These are phyloP conservation scores for Iberis pinnata DNA, from an alignment of 345 rosid genomes.

Conservation along the genomic window DNA sequence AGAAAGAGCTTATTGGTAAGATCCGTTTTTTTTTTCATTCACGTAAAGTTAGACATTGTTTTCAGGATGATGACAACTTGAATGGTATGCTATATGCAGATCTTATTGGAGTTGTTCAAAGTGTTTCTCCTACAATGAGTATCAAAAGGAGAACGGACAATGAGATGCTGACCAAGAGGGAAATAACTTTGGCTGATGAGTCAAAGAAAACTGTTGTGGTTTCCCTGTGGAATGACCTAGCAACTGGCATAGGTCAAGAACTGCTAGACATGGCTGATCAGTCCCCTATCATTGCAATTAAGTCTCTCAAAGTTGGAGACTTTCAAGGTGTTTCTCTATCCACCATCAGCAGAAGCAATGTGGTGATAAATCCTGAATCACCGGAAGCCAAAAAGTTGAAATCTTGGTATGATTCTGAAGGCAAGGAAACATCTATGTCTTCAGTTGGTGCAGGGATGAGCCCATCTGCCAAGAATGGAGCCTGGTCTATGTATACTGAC, in stretches of 20 bases:
- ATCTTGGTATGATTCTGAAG: conserved; percentile 83
- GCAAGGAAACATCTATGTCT: conserved; percentile 68
- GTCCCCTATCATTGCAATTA: conserved; percentile 68
- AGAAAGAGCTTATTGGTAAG: conserved; percentile 79
- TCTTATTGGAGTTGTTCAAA: conserved; percentile 84
- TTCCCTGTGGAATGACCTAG: conserved; percentile 87
- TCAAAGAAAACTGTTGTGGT: conserved; percentile 79
- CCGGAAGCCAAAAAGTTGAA: conserved; percentile 67
- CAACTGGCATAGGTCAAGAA: conserved; percentile 68
- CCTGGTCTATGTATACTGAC: conserved; percentile 65
- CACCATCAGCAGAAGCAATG: conserved; percentile 54
- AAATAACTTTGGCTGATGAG: conserved; percentile 69
- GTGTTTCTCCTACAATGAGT: conserved; percentile 69
- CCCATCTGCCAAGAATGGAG: conserved; percentile 48
- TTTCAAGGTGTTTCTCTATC: conserved; percentile 91
- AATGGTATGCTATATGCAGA: conserved; percentile 33
- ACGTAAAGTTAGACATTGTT: neutral
- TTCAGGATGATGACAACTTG: neutral
- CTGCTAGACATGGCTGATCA: conserved; percentile 60
- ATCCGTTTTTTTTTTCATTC: neutral
- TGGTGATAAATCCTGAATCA: conserved; percentile 60
- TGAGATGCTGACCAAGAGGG: conserved; percentile 83
- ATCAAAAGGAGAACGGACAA: conserved; percentile 70
- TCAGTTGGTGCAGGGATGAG: conserved; percentile 58
- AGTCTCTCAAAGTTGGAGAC: conserved; percentile 78